Base-by-base conservation (phyloP, 768 basidiomycete species). In the Collybia mongolica region DNA sequence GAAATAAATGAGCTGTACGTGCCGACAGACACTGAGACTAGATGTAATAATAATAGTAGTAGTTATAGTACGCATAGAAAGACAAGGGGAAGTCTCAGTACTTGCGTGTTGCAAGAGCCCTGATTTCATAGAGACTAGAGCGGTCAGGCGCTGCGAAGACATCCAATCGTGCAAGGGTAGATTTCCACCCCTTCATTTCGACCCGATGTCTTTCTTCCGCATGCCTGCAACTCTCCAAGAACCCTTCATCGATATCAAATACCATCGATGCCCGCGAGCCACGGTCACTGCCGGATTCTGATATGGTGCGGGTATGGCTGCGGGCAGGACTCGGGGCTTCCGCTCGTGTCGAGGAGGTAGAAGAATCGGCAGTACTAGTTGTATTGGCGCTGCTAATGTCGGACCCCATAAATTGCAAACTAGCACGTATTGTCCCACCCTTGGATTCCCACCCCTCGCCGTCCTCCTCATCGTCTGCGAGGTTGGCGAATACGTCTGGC, bases 401-500 rank as follows among this genome's bases (percentile, higher is more conserved):
- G 4, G 71, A 65, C 26, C 65, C 63, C 48, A 64, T 39, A 15
- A 44, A 62, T 48, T 66, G 70, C 46, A 75, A 67, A 55, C 67
- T 79, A 20, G 86, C 84, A 41, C 88, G 87, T 44, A 95, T 92
- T 0, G 93, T 94, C 22, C 84, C 88, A 18, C 83, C 86, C 56
- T 84, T 86, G 23, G 76, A 74, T 63, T 87, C 87, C 82, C 85
- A 88, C 18, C 68, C 75, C 47, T 80, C 80, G 42, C 80, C 80
- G 45, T 89, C 88, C 51, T 91, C 87, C 64, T 95, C 93, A 58
- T 96, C 95, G 55, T 96, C 94, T 2, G 88, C 90, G 23, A 94
- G 80, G 57, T 91, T 88, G 40, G 90, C 92, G 65, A 97, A 96
- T n/a, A 94, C 89, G 63, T 98, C 94, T 6, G 91, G 90, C 63